Evolutionary conservation across 2,329 filamentous ascomycete genomes (phyloP).

Genomic region (Beauveria bassiana): DNA sequence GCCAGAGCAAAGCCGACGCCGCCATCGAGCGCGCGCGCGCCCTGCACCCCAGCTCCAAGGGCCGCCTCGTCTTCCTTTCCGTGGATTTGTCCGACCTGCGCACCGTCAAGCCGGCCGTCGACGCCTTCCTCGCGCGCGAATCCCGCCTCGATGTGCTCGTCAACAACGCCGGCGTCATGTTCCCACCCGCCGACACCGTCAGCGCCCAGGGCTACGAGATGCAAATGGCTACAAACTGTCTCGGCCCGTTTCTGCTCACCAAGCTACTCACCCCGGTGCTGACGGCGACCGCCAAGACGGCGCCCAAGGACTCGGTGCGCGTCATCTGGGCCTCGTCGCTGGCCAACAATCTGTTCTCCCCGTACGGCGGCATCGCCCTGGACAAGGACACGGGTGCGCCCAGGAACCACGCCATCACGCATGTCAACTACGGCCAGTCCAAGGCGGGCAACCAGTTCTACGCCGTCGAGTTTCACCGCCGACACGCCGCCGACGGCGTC

Average conservation of each 20-base stretch:
- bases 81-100: slow-evolving; percentile 30
- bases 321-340: slow-evolving; percentile 19
- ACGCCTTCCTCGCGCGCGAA: slow-evolving; percentile 15
- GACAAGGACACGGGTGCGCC: neutral
- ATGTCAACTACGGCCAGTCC: slow-evolving; percentile 17
- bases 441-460: slow-evolving; percentile 18
- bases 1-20: slow-evolving; percentile 28
- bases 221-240: slow-evolving; percentile 30
- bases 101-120: slow-evolving; percentile 20
- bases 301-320: slow-evolving; percentile 17
- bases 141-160: slow-evolving; percentile 26
- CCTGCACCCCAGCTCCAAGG: slow-evolving; percentile 22
- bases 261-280: slow-evolving; percentile 25
- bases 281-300: slow-evolving; percentile 19
- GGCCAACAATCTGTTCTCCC: slow-evolving; percentile 14
- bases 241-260: slow-evolving; percentile 29
- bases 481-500: slow-evolving; percentile 17
- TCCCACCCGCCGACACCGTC: slow-evolving; percentile 24
- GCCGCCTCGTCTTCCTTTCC: slow-evolving; percentile 29
- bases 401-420: slow-evolving; percentile 12
- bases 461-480: slow-evolving; percentile 17
- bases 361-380: slow-evolving; percentile 1
- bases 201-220: slow-evolving; percentile 29
- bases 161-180: slow-evolving; percentile 32
- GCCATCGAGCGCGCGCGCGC: slow-evolving; percentile 33